Evolutionary conservation across 2,329 filamentous ascomycete species (phyloP), one percentile per base, ranked within the genome.

Genomic region (Pseudogymnoascus sp.): DNA sequence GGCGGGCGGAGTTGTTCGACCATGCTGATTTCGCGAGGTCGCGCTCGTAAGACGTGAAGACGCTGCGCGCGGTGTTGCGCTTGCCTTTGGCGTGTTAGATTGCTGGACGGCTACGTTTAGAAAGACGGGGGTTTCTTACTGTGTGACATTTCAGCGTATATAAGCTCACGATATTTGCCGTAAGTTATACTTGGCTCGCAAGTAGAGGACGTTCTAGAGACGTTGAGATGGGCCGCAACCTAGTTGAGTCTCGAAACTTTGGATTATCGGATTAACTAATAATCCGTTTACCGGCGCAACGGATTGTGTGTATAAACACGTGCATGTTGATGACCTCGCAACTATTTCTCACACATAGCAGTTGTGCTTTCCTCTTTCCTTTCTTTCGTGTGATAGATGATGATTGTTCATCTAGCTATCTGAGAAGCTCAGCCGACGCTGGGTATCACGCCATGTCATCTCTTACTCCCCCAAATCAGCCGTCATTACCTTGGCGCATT

Each of bases 1-100:
- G 85, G 61, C 91, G 89, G n/a, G 92, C 91, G 60, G 88, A 86
- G 67, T 88, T 90, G 7, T 88, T 85, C 68, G 88, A 86, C 92
- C 94, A 97, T 68, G 86, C 85, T 16, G 84, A 83, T 71, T 92
- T 91, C 64, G 96, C 88, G 59, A 93, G 83, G 60, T 84, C 83
- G 68, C 94, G 88, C 78, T 97, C 94, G 77, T 97, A 86, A 23
- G 91, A 87, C 35, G 94, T 97, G 80, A 97, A 97, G 76, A 97
- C 92, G 43, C 92, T 87, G 49, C 93, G 86, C 49, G 91, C 93
- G 49, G 92, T 96, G 77, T 97, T 96, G 69, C 91, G 86, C 78
- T 96, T 96, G 72, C 84, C 84, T 86, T 68, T 29, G 16, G 64
- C 65, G 37, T 62, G 63, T 65, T 61, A 63, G 65, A 19, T 59